Base-by-base conservation (phyloP, 768 basidiomycete genomes). In the Russula emetica region DNA sequence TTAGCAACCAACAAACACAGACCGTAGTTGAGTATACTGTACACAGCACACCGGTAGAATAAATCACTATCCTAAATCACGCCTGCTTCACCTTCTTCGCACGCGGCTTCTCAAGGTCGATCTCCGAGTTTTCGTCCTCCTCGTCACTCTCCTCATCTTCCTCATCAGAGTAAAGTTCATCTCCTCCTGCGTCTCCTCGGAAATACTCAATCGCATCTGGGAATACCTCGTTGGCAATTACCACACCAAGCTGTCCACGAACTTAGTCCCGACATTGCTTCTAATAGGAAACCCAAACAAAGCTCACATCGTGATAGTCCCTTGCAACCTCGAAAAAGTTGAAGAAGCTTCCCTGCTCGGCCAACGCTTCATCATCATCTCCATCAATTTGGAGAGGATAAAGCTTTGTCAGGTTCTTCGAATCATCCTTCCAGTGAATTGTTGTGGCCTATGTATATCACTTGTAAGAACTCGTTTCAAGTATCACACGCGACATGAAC, bases 61-160 rank as follows among this genome's bases (percentile, higher is more conserved):
- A 63, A 53, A 56, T 55, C 60, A 42, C 45, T 26, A 22, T 26
- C 55, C 49, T 42, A 58, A 4, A 71, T 74, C 79, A 86, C 57
- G 83, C 80, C 71, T 83, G 84, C 76, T 82, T 77, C 63, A 69
- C 84, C 76, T 87, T 90, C 77, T 92, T 92, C 59, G 84, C 71
- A 66, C 83, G 80, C 49, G 91, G 92, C 75, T 90, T 88, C 74
- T 94, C 92, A 62, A 94, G 77, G 75, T 94, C 92, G 75, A 94
- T 94, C 74, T 93, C 92, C 50, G 86, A 30, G 10, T 56, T 90
- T 51, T 83, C 90, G 26, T 90, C 86, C 28, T 90, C 88, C 36
- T 88, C 86, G 3, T 90, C 87, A 8, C 87, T 85, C 14, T 87
- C 85, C 9, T 83, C 81, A 34, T 82, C 82, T 50, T 86, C 85